Evolutionary conservation across 768 basidiomycete genomes (phyloP), one percentile per base, ranked within the genome.

Genomic region (Leucosporidium scottii): DNA sequence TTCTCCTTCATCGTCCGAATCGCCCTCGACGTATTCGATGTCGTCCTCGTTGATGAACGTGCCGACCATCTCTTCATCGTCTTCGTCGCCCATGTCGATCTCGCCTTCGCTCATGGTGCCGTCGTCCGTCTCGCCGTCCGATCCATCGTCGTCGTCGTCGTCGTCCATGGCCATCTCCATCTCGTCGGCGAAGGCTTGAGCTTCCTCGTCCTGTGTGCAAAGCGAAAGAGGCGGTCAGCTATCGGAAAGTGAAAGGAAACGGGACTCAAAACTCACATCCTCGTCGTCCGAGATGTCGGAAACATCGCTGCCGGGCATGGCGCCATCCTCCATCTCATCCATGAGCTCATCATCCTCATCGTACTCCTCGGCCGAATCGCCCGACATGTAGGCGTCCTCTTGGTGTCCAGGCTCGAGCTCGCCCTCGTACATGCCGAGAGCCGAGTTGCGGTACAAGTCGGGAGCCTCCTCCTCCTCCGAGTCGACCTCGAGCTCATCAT

Each of bases 361-460:
- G 13, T 74, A 73, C 51, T 70, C 71, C 6, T 69, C 75, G 10
- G 50, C 61, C 8, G 64, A 60, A 17, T 66, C 71, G 53, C 61
- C 64, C 28, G 68, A 66, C 70, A 68, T 67, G 64, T 63, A 67
- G n/a, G 49, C 59, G 59, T 76, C 73, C 30, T 75, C 77, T 31
- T 75, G 68, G 49, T 73, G 67, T 17, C 68, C 68, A 23, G 69
- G 71, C 56, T 78, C 77, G 60, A 78, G 74, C 70, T 78, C 75
- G 53, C 77, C 77, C 44, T 76, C 75, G 66, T 76, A 76, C 93
- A 98, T 93, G 69, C 93, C 96, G 48, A 99, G 83, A 15, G 96
- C 90, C 1, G 96, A 98, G 78, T 92, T 93, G 55, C 93, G 87
- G 79, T 98, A 98, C 25, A 98, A 80, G 78, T 98, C 92, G 6